Evolutionary conservation across 176 grass and related monocot species (phyloP).

Genomic region (Triticum turgidum): DNA sequence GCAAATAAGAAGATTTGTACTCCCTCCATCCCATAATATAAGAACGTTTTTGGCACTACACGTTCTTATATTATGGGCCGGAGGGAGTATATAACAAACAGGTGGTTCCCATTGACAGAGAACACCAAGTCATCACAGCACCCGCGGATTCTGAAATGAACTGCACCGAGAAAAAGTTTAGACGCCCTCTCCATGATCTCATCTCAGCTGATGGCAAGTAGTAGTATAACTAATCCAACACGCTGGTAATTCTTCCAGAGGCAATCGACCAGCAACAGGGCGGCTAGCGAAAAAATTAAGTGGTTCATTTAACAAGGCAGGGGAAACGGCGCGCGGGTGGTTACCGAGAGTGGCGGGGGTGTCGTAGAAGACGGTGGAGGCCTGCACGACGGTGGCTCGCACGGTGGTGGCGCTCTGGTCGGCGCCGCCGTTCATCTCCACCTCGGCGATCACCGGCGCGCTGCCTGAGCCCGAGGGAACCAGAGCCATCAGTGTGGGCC

Average conservation of each 20-base stretch:
- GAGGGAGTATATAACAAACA: too few species aligned
- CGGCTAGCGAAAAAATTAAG: background rate
- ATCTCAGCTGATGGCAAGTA: background rate
- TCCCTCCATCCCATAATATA: too few species aligned
- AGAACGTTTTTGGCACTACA: too few species aligned
- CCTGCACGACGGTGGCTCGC: conserved; percentile 89
- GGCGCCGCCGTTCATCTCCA: conserved; percentile 69
- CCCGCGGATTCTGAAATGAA: background rate
- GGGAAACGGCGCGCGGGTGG: background rate
- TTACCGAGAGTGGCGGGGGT: conserved; percentile 77
- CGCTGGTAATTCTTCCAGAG: background rate
- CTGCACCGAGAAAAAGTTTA: background rate
- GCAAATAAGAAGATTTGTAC: background rate
- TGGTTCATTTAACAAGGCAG: too few species aligned
- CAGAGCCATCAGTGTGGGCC: conserved; percentile 40
- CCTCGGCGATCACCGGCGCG: conserved; percentile 67
- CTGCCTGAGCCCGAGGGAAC: conserved; percentile 39
- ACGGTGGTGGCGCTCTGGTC: conserved; percentile 57
- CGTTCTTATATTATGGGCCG: too few species aligned
- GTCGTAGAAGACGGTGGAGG: conserved; percentile 89
- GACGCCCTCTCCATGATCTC: background rate
- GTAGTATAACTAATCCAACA: background rate
- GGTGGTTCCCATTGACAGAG: background rate
- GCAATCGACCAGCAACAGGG: background rate
- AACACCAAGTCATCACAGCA: background rate